A percentile compares a stretch with the other conserved stretches of the same genome.
Evolutionary conservation across 75 land plant species (phyloP).

Genomic region (Ceratopteris richardii): DNA sequence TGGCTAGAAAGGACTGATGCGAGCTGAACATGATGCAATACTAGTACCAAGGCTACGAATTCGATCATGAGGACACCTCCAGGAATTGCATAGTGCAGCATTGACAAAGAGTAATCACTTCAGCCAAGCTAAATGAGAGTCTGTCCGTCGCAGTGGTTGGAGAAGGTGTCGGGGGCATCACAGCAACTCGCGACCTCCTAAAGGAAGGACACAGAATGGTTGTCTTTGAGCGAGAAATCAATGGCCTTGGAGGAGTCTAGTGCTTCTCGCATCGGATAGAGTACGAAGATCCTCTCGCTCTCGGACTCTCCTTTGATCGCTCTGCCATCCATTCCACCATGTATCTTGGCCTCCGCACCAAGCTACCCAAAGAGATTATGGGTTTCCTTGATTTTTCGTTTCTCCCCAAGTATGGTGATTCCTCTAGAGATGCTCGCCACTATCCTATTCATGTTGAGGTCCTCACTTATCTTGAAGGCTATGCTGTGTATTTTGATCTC

Average conservation of each 20-base stretch:
- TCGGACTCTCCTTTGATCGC: constrained; percentile 35
- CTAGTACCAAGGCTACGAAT: too few species aligned
- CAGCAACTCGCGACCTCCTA: constrained; percentile 59
- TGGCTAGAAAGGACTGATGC: too few species aligned
- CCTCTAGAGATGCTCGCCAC: constrained; percentile 47
- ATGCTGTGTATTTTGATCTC: constrained; percentile 42
- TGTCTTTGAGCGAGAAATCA: constrained; percentile 42
- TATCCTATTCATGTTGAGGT: constrained; percentile 86
- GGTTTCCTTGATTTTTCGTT: constrained; percentile 73
- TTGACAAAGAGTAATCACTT: too few species aligned
- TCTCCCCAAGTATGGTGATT: constrained; percentile 7
- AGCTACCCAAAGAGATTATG: constrained; percentile 74
- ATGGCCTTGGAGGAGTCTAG: constrained; percentile 71
- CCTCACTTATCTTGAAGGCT: constrained; percentile 46
- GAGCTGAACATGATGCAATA: too few species aligned
- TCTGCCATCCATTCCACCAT: constrained; percentile 50
- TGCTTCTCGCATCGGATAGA: constrained; percentile 53
- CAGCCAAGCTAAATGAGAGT: too few species aligned
- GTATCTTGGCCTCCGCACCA: constrained; percentile 70
- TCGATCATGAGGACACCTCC: too few species aligned
- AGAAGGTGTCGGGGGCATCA: constrained; percentile 82
- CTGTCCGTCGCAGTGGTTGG: constrained; percentile 72
- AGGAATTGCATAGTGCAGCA: too few species aligned
- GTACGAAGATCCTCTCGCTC: constrained; percentile 37
- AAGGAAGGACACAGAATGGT: constrained; percentile 55